Evolutionary conservation across 2,329 filamentous ascomycete genomes (phyloP), one percentile per base, ranked within the genome.

Genomic region (Microascus cirrosus): DNA sequence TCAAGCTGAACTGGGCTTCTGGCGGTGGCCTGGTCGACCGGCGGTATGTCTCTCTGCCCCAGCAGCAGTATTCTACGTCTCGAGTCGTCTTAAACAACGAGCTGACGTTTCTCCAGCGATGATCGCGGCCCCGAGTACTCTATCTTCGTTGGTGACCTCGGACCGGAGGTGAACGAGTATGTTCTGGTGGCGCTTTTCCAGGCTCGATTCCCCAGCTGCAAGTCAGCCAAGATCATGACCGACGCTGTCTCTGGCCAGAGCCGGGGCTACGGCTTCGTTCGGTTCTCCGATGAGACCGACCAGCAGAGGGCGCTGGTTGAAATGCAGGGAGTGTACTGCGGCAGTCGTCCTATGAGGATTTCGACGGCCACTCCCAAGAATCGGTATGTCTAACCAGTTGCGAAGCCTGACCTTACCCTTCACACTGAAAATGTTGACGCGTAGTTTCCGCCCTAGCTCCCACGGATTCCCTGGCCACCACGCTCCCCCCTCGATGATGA

Each of bases 221-320:
- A 97, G 80, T 96, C 91, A 42, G 94, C 94, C 68, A 99, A 99
- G 82, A 99, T 99, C 75, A 99, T 99, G 94, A 96, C 93, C 61
- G 94, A 99, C 69, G 93, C 94, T 61, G 94, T 97, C 75, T 95
- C 89, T 62, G 94, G 94, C 66, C 93, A 97, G 83, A 96, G 92
- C 62, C 91, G 94, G 62, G 94, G 94, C 59, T 99, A 99, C 68
- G 94, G 94, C 53, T 99, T 99, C 67, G 94, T 99, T 57, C 90
- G 94, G 64, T 99, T 99, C 77, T 90, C 90, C 56, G 90, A 95
- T 64, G 93, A 97, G 77, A 83, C 85, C 64, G 94, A 99, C 69
- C 93, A 97, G 78, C 93, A 99, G 78, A 90, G 92, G 61, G 93
- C 94, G 62, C 81, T 99, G 24, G 87, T 87, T 56, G 94, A 99